Evolutionary conservation across 805 yeast genomes (phyloP).

Genomic region (Wickerhamiella australiensis): DNA sequence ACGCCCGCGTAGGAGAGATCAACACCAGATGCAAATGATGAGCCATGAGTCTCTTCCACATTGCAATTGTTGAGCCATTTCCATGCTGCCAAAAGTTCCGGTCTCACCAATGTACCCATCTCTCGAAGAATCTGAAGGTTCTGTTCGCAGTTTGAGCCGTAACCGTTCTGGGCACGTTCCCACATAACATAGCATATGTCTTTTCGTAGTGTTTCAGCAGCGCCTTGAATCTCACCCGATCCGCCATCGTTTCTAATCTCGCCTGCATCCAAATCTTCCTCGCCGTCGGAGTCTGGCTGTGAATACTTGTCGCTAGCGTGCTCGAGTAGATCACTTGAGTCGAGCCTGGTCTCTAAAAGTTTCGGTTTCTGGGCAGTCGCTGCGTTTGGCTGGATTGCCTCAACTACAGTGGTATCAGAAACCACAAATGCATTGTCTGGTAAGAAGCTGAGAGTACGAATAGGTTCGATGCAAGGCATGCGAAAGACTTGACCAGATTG

Average conservation of each 20-base stretch:
- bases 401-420: slow-evolving; percentile 16
- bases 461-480: slow-evolving; percentile 61
- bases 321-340: slow-evolving; percentile 7
- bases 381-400: slow-evolving; percentile 1
- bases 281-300: slow-evolving; percentile 3
- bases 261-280: slow-evolving; percentile 14
- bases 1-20: slow-evolving; percentile 87
- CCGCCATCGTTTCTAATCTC: not conserved
- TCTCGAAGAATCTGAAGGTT: slow-evolving; percentile 41
- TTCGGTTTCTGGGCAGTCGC: not conserved
- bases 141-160: slow-evolving; percentile 52
- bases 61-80: slow-evolving; percentile 74
- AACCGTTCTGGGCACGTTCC: slow-evolving; percentile 58
- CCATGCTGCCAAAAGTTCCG: slow-evolving; percentile 67
- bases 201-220: slow-evolving; percentile 38
- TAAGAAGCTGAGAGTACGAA: slow-evolving; percentile 50
- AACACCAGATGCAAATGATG: slow-evolving; percentile 54
- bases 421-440: slow-evolving; percentile 34
- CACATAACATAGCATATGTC: slow-evolving; percentile 68
- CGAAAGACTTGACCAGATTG: slow-evolving; percentile 80
- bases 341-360: not conserved
- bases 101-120: slow-evolving; percentile 34
- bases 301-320: slow-evolving; percentile 1
- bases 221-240: slow-evolving; percentile 16
- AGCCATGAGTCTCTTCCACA: slow-evolving; percentile 48